Percentiles rank a stretch among this genome's conserved stretches.
Evolutionary conservation across 108 stramenopile species (phyloP).

Genomic region (Bacterosira constricta): DNA sequence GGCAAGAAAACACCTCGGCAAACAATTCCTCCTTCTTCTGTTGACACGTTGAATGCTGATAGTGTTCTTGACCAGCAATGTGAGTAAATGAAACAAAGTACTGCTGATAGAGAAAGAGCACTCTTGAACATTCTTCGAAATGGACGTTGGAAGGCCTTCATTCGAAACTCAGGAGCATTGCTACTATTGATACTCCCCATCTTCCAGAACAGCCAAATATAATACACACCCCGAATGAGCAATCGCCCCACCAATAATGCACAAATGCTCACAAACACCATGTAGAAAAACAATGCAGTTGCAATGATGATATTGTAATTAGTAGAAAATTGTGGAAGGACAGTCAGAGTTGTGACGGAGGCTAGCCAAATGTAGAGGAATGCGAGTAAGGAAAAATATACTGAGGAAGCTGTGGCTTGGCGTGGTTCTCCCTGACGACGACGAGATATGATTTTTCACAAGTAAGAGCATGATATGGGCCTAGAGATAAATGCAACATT

Average conservation of each 20-base stretch:
- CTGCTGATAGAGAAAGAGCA: slow-evolving; percentile 32
- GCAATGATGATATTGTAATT: slow-evolving; percentile 58
- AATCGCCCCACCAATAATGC: slow-evolving; percentile 48
- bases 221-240: slow-evolving; percentile 40
- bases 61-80: slow-evolving; percentile 59
- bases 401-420: slow-evolving; percentile 40
- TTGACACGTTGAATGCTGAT: slow-evolving; percentile 45
- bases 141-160: slow-evolving; percentile 47
- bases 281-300: slow-evolving; percentile 56
- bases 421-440: slow-evolving; percentile 48
- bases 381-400: slow-evolving; percentile 50
- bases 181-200: background rate
- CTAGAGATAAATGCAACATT: background rate
- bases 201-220: slow-evolving; percentile 36
- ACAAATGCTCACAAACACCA: slow-evolving; percentile 42
- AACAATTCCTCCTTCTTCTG: slow-evolving; percentile 37
- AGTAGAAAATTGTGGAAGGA: slow-evolving; percentile 53
- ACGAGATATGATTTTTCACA: background rate
- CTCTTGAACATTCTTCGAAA: slow-evolving; percentile 51
- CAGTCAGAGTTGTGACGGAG: slow-evolving; percentile 46
- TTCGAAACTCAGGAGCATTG: background rate
- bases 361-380: slow-evolving; percentile 53
- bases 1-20: slow-evolving; percentile 41
- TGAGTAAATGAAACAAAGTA: slow-evolving; percentile 47
- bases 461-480: too few species aligned